Percentiles rank a stretch among this genome's conserved stretches.
These are phyloP conservation scores for Russula griseocarnosa DNA, from an alignment of 768 basidiomycete genomes.

Conservation along the genomic window DNA sequence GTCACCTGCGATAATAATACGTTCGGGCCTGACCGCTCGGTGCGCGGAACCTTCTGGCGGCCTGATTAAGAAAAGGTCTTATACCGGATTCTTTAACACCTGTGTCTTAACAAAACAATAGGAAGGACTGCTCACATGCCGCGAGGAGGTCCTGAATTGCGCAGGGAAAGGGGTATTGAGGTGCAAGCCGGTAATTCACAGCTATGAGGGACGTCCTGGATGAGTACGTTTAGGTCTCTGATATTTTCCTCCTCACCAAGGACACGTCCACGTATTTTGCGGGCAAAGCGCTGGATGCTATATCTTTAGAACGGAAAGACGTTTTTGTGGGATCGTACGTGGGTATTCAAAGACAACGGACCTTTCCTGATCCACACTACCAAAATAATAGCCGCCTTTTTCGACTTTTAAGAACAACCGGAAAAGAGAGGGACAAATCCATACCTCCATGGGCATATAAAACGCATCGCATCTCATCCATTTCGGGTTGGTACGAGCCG, in stretches of 20 bases:
- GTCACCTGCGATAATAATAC: slow-evolving; percentile 85
- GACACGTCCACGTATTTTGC: slow-evolving; percentile 89
- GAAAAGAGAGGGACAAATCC: slow-evolving; percentile 21
- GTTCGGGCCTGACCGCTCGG: slow-evolving; percentile 69
- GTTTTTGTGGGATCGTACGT: not conserved
- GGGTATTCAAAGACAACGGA: slow-evolving; percentile 29
- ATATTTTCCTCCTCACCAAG: slow-evolving; percentile 49
- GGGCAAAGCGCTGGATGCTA: slow-evolving; percentile 76
- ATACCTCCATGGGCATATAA: slow-evolving; percentile 75
- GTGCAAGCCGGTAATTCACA: slow-evolving; percentile 82
- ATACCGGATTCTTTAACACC: not conserved
- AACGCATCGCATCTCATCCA: slow-evolving; percentile 83
- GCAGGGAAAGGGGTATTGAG: slow-evolving; percentile 96
- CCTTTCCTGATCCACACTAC: slow-evolving; percentile 75
- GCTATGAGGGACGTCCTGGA: slow-evolving; percentile 40
- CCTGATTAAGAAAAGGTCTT: slow-evolving; percentile 84
- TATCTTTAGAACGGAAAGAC: slow-evolving; percentile 42
- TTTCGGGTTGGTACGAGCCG: slow-evolving; percentile 54
- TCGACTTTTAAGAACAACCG: slow-evolving; percentile 22
- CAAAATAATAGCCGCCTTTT: slow-evolving; percentile 79
- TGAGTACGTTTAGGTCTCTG: slow-evolving; percentile 12
- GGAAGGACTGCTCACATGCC: slow-evolving; percentile 55
- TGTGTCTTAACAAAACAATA: not conserved
- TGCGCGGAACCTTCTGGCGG: slow-evolving; percentile 81
- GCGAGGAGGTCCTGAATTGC: slow-evolving; percentile 86